Evolutionary conservation across 2,329 filamentous ascomycete species (phyloP).

Genomic region (Colletotrichum incanum): DNA sequence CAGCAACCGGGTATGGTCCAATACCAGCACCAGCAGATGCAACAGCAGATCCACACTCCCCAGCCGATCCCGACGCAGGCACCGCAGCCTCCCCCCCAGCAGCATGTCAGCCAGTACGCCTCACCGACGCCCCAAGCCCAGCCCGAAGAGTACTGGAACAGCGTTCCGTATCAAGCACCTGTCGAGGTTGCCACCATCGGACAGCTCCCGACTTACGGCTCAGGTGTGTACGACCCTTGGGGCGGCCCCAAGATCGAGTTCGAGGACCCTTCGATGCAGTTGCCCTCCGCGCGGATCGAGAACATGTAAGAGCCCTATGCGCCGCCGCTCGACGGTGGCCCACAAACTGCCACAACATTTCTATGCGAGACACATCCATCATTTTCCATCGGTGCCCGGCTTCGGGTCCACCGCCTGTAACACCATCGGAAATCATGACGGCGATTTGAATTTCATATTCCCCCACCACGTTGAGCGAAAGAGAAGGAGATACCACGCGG

Average conservation of each 20-base stretch:
- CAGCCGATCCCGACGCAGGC: slow-evolving; percentile 52
- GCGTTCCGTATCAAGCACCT: slow-evolving; percentile 68
- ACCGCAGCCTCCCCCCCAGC: slow-evolving; percentile 41
- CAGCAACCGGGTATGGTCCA: slow-evolving; percentile 59
- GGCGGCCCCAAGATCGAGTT: slow-evolving; percentile 68
- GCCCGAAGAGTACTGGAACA: slow-evolving; percentile 68
- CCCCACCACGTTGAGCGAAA: slow-evolving; percentile 35
- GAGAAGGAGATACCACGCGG: slow-evolving; percentile 52
- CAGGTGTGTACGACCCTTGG: slow-evolving; percentile 69
- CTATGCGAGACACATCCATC: slow-evolving; percentile 18
- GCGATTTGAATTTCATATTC: slow-evolving; percentile 43
- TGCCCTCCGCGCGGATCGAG: slow-evolving; percentile 73
- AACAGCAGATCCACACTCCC: slow-evolving; percentile 52
- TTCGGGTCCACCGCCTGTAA: slow-evolving; percentile 32
- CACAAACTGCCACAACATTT: not conserved
- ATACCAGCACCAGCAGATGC: slow-evolving; percentile 58
- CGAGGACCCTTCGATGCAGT: slow-evolving; percentile 71
- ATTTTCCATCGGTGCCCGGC: slow-evolving; percentile 5
- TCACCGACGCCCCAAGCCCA: slow-evolving; percentile 57
- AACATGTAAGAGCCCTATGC: slow-evolving; percentile 60
- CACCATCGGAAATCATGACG: slow-evolving; percentile 30
- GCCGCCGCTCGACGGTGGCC: not conserved
- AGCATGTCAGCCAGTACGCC: slow-evolving; percentile 50
- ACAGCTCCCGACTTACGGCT: slow-evolving; percentile 65
- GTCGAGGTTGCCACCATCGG: slow-evolving; percentile 71